phyloP scores from a whole-genome alignment of 371 early-diverging fungal genomes.

The Nematocida major region DNA sequence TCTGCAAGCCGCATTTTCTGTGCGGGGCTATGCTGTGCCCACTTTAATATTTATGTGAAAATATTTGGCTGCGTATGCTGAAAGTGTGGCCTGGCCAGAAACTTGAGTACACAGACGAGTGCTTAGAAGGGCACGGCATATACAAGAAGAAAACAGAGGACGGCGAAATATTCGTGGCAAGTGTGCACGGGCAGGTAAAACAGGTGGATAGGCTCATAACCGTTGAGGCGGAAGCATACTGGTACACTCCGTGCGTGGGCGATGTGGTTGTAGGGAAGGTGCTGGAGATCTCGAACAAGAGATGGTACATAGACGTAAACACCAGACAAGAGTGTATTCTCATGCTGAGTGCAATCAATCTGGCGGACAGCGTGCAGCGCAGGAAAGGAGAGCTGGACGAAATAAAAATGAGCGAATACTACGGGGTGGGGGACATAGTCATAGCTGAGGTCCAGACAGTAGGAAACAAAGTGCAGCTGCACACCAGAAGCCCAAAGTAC shows the following conservation, averaged over 20 bases:
- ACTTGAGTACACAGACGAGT: slow-evolving; percentile 51
- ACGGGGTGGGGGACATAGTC: slow-evolving; percentile 84
- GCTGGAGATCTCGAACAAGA: slow-evolving; percentile 74
- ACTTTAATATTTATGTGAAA: background rate
- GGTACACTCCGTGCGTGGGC: slow-evolving; percentile 83
- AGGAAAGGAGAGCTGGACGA: slow-evolving; percentile 93
- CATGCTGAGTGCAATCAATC: slow-evolving; percentile 80
- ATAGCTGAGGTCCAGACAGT: slow-evolving; percentile 89
- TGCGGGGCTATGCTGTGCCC: no score
- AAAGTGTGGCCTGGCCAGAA: slow-evolving; percentile 59
- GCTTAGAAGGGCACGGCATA: slow-evolving; percentile 83
- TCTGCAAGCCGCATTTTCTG: no score
- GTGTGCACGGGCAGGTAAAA: slow-evolving; percentile 80
- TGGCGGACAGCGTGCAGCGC: slow-evolving; percentile 90
- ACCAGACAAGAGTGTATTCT: slow-evolving; percentile 78
- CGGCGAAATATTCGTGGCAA: slow-evolving; percentile 66
- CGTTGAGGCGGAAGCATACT: slow-evolving; percentile 70
- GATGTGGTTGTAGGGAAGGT: slow-evolving; percentile 94
- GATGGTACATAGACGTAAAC: slow-evolving; percentile 92
- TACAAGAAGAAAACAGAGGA: slow-evolving; percentile 67
- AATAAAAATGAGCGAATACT: slow-evolving; percentile 87
- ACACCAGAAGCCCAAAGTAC: slow-evolving; percentile 86
- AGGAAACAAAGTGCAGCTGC: slow-evolving; percentile 78
- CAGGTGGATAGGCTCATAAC: slow-evolving; percentile 87
- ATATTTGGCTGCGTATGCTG: background rate